Conservation (phyloP, 1,284 basidiomycete species). For the Ustilago xerochloae region DNA sequence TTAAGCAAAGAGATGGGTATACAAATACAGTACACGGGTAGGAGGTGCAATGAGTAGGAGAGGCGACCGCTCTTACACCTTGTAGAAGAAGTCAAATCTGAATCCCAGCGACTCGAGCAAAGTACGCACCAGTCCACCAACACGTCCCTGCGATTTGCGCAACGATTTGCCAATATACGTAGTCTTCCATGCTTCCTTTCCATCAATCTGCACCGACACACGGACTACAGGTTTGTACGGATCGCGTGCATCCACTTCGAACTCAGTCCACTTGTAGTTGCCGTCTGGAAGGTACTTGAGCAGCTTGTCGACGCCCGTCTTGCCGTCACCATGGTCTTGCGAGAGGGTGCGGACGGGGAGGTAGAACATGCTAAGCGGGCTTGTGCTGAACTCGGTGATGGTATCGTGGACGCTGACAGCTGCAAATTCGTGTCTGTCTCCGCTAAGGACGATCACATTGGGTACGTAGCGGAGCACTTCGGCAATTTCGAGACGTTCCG, state of each 20-base stretch:
- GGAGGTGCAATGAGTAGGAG: background rate
- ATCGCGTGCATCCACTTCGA: conserved; percentile 80
- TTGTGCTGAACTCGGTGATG: conserved; percentile 74
- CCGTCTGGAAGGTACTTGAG: conserved; percentile 72
- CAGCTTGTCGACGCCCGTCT: conserved; percentile 75
- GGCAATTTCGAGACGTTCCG: conserved; percentile 72
- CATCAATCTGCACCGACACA: conserved; percentile 74
- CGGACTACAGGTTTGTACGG: conserved; percentile 72
- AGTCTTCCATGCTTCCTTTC: conserved; percentile 74
- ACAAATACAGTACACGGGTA: conserved; percentile 16
- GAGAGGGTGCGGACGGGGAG: conserved; percentile 65
- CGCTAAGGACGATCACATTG: conserved; percentile 75
- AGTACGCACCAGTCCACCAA: conserved; percentile 65
- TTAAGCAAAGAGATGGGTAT: conserved; percentile 3
- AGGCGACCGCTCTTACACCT: conserved; percentile 3
- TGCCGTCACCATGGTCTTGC: conserved; percentile 69
- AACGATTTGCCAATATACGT: conserved; percentile 65
- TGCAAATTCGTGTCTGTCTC: conserved; percentile 83
- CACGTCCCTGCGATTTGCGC: conserved; percentile 48
- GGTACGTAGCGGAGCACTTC: conserved; percentile 73
- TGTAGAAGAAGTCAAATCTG: conserved; percentile 50
- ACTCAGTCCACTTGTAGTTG: conserved; percentile 72
- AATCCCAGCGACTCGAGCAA: conserved; percentile 66
- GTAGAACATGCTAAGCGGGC: conserved; percentile 74
- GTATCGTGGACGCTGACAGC: conserved; percentile 69